These are phyloP conservation scores for Sphaerulina populicola DNA, from an alignment of 2,329 filamentous ascomycete species.

Conservation along the genomic window DNA sequence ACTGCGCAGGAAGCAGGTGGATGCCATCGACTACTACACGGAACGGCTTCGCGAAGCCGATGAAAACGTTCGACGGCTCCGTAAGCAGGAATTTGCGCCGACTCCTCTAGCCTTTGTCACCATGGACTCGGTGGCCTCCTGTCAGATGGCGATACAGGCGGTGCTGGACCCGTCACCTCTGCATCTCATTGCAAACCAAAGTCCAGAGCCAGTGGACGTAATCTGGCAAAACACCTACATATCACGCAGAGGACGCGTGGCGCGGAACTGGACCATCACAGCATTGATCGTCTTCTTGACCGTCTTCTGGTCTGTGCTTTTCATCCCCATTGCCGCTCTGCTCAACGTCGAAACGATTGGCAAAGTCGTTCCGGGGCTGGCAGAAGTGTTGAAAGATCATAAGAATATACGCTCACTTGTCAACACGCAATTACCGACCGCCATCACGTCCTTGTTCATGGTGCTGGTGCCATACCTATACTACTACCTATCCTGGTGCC, in stretches of 20 bases:
- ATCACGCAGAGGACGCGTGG: constrained; percentile 61
- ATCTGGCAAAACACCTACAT: constrained; percentile 92
- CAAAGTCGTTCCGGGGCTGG: constrained; percentile 62
- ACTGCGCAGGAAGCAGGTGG: constrained; percentile 62
- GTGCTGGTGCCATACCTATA: constrained; percentile 88
- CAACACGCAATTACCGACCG: constrained; percentile 77
- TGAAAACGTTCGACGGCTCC: constrained; percentile 59
- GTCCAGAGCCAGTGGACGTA: constrained; percentile 84
- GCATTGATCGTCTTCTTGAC: constrained; percentile 73
- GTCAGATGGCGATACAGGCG: constrained; percentile 93
- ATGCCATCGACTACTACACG: constrained; percentile 91
- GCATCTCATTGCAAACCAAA: constrained; percentile 72
- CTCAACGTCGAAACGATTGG: constrained; percentile 74
- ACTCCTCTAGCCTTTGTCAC: constrained; percentile 90
- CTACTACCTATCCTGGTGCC: constrained; percentile 79
- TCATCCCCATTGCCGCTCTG: constrained; percentile 68
- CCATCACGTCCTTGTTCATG: constrained; percentile 78
- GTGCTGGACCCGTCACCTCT: constrained; percentile 84
- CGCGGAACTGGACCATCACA: constrained; percentile 77
- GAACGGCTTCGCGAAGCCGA: constrained; percentile 74
- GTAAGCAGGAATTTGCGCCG: constrained; percentile 66
- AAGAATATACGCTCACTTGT: constrained; percentile 66
- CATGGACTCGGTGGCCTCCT: constrained; percentile 87
- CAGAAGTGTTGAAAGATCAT: constrained; percentile 58
- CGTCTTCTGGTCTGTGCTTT: constrained; percentile 77